Conservation (phyloP, 75 land plant species). For the Azolla pinnata region DNA sequence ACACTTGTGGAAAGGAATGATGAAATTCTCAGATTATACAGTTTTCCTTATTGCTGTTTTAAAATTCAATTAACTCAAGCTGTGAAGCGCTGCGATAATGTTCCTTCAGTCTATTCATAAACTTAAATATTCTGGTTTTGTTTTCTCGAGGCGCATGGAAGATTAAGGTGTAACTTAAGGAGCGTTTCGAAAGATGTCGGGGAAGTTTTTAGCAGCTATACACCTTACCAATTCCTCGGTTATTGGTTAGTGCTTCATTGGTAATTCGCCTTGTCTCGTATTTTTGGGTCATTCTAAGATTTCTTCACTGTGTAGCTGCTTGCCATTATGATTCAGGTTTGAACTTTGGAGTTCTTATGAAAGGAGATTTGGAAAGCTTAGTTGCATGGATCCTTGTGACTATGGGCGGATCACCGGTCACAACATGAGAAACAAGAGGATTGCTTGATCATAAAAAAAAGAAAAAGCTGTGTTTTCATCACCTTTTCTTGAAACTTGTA, state of each 20-base stretch:
- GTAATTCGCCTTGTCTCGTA: neutral
- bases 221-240: slow-evolving; percentile 52
- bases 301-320: neutral
- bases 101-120: neutral
- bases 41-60: too few relatives aligned
- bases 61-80: neutral
- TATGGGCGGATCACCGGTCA: slow-evolving; percentile 39
- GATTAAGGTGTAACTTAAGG: slow-evolving; percentile 3
- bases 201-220: slow-evolving; percentile 34
- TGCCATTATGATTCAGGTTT: too few relatives aligned
- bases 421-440: slow-evolving; percentile 35
- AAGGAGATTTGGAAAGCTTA: slow-evolving; percentile 37
- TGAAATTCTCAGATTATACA: too few relatives aligned
- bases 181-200: slow-evolving; percentile 22
- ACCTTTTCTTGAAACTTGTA: too few relatives aligned
- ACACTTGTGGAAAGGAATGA: too few relatives aligned
- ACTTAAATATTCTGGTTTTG: neutral
- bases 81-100: neutral
- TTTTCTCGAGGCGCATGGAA: slow-evolving; percentile 34
- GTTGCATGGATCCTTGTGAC: slow-evolving; percentile 29
- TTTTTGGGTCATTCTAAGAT: neutral
- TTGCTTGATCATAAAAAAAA: too few relatives aligned
- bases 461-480: too few relatives aligned
- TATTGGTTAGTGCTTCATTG: slow-evolving; percentile 31
- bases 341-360: slow-evolving; percentile 48